Percentiles rank a stretch among this genome's conserved stretches.
phyloP scores from a whole-genome alignment of 495 filamentous ascomycete species.

The Aspergillus indologenus region DNA sequence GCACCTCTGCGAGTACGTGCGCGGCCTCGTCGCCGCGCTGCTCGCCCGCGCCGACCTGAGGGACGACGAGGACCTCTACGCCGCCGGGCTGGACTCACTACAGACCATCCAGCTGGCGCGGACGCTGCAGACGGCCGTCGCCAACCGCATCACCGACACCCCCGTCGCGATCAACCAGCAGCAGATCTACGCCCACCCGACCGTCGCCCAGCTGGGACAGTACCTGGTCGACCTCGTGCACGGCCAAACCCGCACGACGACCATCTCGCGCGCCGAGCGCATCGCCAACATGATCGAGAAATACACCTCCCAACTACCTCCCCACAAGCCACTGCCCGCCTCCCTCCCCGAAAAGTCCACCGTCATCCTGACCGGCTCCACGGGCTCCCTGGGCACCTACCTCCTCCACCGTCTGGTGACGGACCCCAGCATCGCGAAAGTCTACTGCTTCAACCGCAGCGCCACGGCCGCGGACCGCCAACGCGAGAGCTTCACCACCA shows the following conservation, averaged over 20 bases:
- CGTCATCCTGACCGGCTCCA: conserved; percentile 54
- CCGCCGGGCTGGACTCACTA: conserved; percentile 32
- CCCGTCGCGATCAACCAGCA: conserved; percentile 19
- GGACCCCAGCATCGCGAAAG: conserved; percentile 33
- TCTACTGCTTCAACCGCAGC: conserved; percentile 55
- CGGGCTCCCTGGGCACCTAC: conserved; percentile 58
- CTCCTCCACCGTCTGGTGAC: conserved; percentile 46
- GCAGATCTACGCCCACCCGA: conserved; percentile 32
- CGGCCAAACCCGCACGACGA: conserved; percentile 11
- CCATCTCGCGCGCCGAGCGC: conserved; percentile 19
- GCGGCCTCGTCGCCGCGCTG: not conserved
- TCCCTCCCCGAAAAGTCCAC: conserved; percentile 11
- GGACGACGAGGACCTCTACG: conserved; percentile 24
- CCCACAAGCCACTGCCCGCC: conserved; percentile 6
- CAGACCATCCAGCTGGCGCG: conserved; percentile 31
- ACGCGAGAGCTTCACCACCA: conserved; percentile 12
- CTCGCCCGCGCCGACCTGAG: conserved; percentile 16
- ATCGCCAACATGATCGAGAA: conserved; percentile 19
- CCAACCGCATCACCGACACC: conserved; percentile 6
- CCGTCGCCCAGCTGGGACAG: conserved; percentile 22
- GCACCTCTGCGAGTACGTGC: not conserved
- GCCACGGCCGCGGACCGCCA: conserved; percentile 18
- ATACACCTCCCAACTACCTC: conserved; percentile 23
- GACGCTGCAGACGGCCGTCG: conserved; percentile 20
- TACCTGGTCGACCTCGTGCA: conserved; percentile 19